Evolutionary conservation across 768 basidiomycete species (phyloP), one percentile per base, ranked within the genome.

Genomic region (Cyathus striatus): DNA sequence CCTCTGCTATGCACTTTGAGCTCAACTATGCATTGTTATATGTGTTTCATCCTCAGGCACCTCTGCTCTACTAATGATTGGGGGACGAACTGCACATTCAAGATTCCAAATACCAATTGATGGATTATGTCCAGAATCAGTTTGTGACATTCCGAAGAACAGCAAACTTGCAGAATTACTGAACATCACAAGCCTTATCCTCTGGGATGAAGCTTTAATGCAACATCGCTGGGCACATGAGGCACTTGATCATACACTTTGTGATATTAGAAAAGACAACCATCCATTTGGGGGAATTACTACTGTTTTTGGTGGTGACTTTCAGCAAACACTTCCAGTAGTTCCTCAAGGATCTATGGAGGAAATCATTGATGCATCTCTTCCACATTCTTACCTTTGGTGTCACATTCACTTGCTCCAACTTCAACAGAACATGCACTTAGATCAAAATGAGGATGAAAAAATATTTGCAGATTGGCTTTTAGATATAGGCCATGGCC

Each of bases 21-120:
- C 49, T 7, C 24, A 52, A 20, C 54, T 55, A 0, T 36, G 50
- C 26, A 61, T 75, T 60, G 65, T 66, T 0, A 50, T 78, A 0
- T 75, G 68, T 66, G 69, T 74, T 4, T 69, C 73, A 12, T 76
- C 70, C 0, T 72, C 73, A 23, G 72, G 72, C 0, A 70, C 76
- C 52, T 66, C 76, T 6, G 58, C 72, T 2, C 53, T 75, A 5
- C 57, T 76, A 13, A 54, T 78, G 2, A 52, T 68, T 3, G 50
- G 70, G 24, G 75, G 74, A 4, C 50, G 61, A 0, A 79, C 76
- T 22, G 59, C 72, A 3, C 73, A 79, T 50, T 76, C 70, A 1
- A 47, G 27, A 1, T 77, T 77, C 58, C 71, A 74, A 44, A 72
- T 77, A 42, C 76, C 73, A 2, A 59, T 76, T n/a, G n/a, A n/a